Percentiles rank a stretch among this genome's conserved stretches.
Evolutionary conservation across 306 rosid genomes (phyloP).

Genomic region (Vigna unguiculata): DNA sequence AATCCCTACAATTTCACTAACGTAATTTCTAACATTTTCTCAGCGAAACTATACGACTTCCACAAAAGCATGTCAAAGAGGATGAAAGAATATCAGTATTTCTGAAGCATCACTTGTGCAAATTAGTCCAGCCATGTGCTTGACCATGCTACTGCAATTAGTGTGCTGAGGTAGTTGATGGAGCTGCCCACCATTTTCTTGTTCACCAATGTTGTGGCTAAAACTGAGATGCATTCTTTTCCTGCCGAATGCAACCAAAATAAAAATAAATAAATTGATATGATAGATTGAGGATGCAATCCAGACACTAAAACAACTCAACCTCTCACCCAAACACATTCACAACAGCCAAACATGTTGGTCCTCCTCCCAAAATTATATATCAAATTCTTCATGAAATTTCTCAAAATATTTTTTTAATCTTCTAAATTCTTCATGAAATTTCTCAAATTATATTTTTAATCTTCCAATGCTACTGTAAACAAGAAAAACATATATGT

Average conservation of each 20-base stretch:
- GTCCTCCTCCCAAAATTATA: neutral
- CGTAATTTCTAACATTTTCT: slow-evolving; percentile 5
- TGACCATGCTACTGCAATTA: slow-evolving; percentile 23
- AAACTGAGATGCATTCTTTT: slow-evolving; percentile 49
- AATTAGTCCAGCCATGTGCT: neutral
- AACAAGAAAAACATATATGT: neutral
- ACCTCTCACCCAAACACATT: neutral
- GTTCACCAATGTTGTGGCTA: slow-evolving; percentile 67
- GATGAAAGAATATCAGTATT: neutral
- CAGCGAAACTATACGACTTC: neutral
- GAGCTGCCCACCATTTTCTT: slow-evolving; percentile 75
- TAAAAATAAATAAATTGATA: neutral
- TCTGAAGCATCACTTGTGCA: slow-evolving; percentile 25
- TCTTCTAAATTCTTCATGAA: neutral
- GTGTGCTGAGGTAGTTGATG: slow-evolving; percentile 38
- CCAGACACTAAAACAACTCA: slow-evolving; percentile 5
- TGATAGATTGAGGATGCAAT: neutral
- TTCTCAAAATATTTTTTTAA: neutral
- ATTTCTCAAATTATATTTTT: neutral
- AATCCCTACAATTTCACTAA: slow-evolving; percentile 3
- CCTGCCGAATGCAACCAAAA: slow-evolving; percentile 46
- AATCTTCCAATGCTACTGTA: neutral
- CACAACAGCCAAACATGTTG: neutral
- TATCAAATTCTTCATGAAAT: neutral
- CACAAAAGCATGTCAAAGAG: slow-evolving; percentile 2